Conservation (phyloP, 148 eudicot genomes). For the Mesembryanthemum crystallinum region DNA sequence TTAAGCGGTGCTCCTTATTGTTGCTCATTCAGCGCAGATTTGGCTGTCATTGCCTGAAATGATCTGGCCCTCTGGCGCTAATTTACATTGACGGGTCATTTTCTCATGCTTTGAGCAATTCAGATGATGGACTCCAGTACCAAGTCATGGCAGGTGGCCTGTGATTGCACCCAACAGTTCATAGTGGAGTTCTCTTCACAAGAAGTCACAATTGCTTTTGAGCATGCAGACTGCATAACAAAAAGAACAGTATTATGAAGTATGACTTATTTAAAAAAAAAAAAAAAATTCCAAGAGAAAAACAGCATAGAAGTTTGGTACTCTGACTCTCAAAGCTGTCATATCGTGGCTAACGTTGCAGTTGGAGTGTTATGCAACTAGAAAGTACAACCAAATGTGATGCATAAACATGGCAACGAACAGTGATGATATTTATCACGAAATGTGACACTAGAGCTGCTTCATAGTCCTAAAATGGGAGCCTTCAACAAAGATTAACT, state of each 20-base stretch:
- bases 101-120: background rate
- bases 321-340: too few relatives aligned
- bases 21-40: background rate
- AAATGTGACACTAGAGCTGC: too few relatives aligned
- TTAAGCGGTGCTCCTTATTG: background rate
- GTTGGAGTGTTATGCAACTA: too few relatives aligned
- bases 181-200: background rate
- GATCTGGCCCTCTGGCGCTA: background rate
- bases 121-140: background rate
- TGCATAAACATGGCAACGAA: too few relatives aligned
- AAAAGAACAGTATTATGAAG: background rate
- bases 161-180: background rate
- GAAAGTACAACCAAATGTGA: too few relatives aligned
- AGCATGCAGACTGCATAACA: background rate
- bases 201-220: background rate
- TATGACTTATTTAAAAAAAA: too few relatives aligned
- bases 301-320: too few relatives aligned
- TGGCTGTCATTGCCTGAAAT: background rate
- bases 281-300: too few relatives aligned
- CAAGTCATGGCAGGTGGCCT: background rate
- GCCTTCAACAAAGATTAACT: too few relatives aligned
- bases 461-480: too few relatives aligned
- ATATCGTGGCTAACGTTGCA: too few relatives aligned
- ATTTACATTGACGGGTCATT: background rate
- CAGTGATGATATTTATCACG: too few relatives aligned